Evolutionary conservation across 371 early-diverging fungal genomes (phyloP), one percentile per base, ranked within the genome.

Genomic region (Mortierella polycephala): DNA sequence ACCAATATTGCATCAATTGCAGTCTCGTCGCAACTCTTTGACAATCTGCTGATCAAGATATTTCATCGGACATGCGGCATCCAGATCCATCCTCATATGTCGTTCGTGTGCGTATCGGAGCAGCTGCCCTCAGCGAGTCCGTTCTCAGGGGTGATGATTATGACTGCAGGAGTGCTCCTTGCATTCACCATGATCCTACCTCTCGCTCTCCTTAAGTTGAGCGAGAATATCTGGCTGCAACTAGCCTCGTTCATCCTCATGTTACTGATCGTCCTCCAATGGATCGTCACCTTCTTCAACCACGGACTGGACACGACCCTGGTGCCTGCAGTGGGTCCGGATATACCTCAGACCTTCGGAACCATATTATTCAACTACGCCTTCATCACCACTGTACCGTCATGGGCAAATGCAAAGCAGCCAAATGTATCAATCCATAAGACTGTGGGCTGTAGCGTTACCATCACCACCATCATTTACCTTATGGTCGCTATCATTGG

Each of bases 301-400:
- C 82, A 86, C 57, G 90, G 90, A 20, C 73, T 89, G 1, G 81
- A 87, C 23, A 37, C 81, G 2, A 55, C 82, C 0, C 63, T 81
- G 10, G 75, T 90, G 16, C 91, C 89, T 4, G 74, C 82, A 6
- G 49, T 83, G 0, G 87, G 87, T 7, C 42, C 62, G 9, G 86
- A 89, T 58, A 74, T 83, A 11, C 81, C 83, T 10, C 82, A 81
- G 65, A 86, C 88, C 1, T 73, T 90, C 13, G 91, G 91, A 11
- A 86, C 85, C 30, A 86, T 88, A 6, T 81, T 90, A 1, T 89
- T 89, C 64, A 90, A 90, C 55, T 89, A 85, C 55, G 86, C 88
- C 46, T 90, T 85, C 54, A 87, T 89, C 21, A 89, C 87, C 0
- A 89, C 88, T 4, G 85, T 90, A 44, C 90, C 90, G 2, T 87